Evolutionary conservation across 345 rosid genomes (phyloP).

Genomic region (Excoecaria agallocha): DNA sequence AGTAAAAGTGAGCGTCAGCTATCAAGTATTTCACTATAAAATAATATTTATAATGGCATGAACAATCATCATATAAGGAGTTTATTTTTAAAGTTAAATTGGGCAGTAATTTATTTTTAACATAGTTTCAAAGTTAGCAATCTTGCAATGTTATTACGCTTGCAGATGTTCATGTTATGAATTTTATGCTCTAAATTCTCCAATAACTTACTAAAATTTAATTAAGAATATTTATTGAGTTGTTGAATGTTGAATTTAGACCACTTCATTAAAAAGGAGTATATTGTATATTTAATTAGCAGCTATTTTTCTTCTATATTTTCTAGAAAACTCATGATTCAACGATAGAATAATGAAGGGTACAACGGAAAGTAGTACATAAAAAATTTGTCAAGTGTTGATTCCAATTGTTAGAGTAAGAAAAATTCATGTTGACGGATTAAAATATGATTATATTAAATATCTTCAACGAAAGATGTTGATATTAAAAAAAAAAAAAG

Average conservation of each 20-base stretch:
- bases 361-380: neutral
- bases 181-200: too few relatives aligned
- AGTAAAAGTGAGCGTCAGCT: too few relatives aligned
- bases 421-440: neutral
- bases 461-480: neutral
- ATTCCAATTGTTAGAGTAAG: neutral
- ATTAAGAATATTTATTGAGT: neutral
- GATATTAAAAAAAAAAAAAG: too few relatives aligned
- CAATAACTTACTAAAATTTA: neutral
- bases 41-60: too few relatives aligned
- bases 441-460: neutral
- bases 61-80: too few relatives aligned
- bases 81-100: too few relatives aligned
- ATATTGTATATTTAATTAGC: neutral
- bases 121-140: too few relatives aligned
- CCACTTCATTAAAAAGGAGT: neutral
- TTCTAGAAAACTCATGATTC: neutral
- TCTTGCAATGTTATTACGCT: too few relatives aligned
- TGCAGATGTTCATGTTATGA: too few relatives aligned
- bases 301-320: neutral
- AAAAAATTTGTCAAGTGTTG: neutral
- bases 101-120: too few relatives aligned
- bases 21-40: too few relatives aligned
- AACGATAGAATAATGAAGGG: neutral
- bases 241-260: neutral